phyloP scores from a whole-genome alignment of 768 basidiomycete species.

The Tricholoma terreum region DNA sequence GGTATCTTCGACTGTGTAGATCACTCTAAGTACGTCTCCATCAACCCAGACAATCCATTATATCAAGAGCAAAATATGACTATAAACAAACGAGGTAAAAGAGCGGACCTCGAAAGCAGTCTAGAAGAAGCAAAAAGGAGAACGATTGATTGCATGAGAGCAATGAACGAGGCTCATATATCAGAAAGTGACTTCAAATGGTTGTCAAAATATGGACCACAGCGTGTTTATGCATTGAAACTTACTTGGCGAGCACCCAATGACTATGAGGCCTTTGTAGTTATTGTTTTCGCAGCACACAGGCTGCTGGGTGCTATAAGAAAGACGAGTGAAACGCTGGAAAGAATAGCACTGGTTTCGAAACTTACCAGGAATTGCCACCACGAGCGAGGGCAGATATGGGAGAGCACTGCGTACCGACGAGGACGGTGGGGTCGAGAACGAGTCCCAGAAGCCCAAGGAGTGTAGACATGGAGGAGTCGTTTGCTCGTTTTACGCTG shows the following conservation, averaged over 20 bases:
- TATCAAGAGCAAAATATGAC: not conserved
- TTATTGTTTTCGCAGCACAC: conserved; percentile 46
- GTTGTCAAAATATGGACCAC: not conserved
- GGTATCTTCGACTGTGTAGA: not conserved
- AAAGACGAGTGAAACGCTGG: not conserved
- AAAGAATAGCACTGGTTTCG: not conserved
- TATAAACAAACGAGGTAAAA: not conserved
- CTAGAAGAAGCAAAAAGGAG: not conserved
- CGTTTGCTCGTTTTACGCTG: conserved; percentile 17
- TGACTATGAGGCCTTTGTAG: conserved; percentile 41
- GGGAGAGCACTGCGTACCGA: conserved; percentile 38
- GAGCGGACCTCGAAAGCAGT: not conserved
- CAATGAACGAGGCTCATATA: not conserved
- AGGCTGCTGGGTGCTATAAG: conserved; percentile 33
- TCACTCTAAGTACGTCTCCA: not conserved
- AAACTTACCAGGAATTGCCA: conserved; percentile 29
- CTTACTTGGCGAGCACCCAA: conserved; percentile 44
- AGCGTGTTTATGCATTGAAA: not conserved
- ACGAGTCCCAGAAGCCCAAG: conserved; percentile 31
- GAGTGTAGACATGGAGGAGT: conserved; percentile 15
- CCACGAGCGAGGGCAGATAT: conserved; percentile 30
- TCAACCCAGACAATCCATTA: not conserved
- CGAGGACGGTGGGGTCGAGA: conserved; percentile 16
- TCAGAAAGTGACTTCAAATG: conserved; percentile 10
- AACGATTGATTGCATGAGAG: not conserved